Evolutionary conservation across 768 basidiomycete species (phyloP), one percentile per base, ranked within the genome.

Genomic region (Amyloporia xantha): DNA sequence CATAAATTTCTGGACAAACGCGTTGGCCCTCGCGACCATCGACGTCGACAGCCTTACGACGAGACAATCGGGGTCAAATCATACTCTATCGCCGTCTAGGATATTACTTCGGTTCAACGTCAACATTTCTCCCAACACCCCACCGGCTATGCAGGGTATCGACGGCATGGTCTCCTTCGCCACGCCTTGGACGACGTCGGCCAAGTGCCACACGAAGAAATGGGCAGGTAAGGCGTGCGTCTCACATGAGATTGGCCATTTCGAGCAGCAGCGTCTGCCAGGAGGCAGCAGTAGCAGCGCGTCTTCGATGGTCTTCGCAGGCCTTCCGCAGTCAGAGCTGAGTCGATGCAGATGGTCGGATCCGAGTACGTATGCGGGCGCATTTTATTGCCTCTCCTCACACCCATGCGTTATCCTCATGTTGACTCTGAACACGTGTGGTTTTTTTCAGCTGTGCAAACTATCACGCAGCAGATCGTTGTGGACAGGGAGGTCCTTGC

Each of bases 331-430:
- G 51, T 86, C 85, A 19, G 64, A 71, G 13, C 68, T 90, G 42
- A 78, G 63, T 58, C 71, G 78, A 50, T 85, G 85, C 64, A 76
- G 82, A 50, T 85, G 84, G 86, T 70, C 84, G 54, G 81, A 84
- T 61, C 64, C 75, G 53, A 67, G 85, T 87, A 60, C 64, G 84
- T 75, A 4, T 47, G 39, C 45, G 36, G 33, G 26, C 23, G 30
- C 44, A 46, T 39, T 51, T 35, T 49, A 41, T 48, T 50, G 20
- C 54, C 20, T 19, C 44, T 17, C 37, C 30, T 26, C 24, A 13
- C 48, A 17, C 33, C 6, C 27, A 45, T 23, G 43, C 28, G 28
- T 41, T 52, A 50, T 42, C 50, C 28, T 50, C 40, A 40, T 42
- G 61, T 62, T 62, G 58, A 53, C 55, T 64, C 53, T 63, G 53